These are phyloP conservation scores for Trypanosoma lewisi DNA, from an alignment of 208 protist species.

Conservation along the genomic window DNA sequence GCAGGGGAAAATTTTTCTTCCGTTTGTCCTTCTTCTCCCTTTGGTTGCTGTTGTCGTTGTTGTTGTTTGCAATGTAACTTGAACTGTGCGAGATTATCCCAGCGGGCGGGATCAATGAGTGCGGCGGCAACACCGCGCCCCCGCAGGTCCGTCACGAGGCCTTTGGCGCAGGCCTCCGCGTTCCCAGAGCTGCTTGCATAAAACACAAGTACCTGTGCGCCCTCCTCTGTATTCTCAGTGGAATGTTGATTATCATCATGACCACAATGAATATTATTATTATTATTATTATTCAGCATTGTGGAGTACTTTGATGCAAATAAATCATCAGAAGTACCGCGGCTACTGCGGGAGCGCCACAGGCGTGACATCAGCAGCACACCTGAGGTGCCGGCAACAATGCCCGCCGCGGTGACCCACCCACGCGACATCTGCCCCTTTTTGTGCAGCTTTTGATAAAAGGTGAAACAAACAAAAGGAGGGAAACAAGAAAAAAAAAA, in stretches of 20 bases:
- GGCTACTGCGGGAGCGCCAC: constrained; percentile 4
- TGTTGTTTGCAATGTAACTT: neutral
- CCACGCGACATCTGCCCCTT: constrained; percentile 12
- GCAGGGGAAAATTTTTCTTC: no score
- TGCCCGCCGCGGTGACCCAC: constrained; percentile 2
- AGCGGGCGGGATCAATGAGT: constrained; percentile 61
- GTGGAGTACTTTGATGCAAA: constrained; percentile 23
- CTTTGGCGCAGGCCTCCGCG: constrained; percentile 60
- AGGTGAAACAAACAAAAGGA: constrained; percentile 4
- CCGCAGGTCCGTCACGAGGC: constrained; percentile 46
- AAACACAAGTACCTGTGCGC: constrained; percentile 50
- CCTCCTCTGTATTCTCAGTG: constrained; percentile 1
- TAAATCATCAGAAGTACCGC: neutral
- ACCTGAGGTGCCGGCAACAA: constrained; percentile 12
- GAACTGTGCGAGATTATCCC: constrained; percentile 46
- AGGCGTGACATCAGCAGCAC: constrained; percentile 3
- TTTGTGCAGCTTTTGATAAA: neutral
- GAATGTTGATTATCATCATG: neutral
- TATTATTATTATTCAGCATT: constrained; percentile 8
- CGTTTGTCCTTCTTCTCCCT: no score
- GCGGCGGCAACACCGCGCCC: constrained; percentile 44
- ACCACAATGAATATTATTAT: no score
- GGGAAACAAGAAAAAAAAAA: constrained; percentile 5
- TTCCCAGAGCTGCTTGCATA: constrained; percentile 73
- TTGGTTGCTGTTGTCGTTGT: no score